Evolutionary conservation across 768 basidiomycete species (phyloP).

Genomic region (Russula abietina): DNA sequence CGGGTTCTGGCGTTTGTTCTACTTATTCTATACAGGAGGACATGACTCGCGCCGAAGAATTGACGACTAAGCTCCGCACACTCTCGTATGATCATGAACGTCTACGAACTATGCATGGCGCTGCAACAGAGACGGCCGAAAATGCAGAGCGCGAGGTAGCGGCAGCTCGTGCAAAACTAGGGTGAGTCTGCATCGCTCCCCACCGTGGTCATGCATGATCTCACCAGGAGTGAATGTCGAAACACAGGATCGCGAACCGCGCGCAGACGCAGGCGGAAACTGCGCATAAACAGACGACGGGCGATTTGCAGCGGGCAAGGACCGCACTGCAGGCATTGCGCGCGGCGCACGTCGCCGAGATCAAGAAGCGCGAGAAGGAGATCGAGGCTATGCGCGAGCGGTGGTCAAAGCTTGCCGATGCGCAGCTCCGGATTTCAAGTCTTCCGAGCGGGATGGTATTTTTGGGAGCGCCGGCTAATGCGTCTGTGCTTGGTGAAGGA

Average conservation of each 20-base stretch:
- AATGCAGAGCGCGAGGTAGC: conserved; percentile 77
- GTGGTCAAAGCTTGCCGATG: conserved; percentile 66
- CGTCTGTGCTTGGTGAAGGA: conserved; percentile 33
- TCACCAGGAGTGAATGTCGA: too few relatives aligned
- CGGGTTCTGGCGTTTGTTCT: too few relatives aligned
- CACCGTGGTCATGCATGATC: neutral
- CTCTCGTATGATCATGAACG: conserved; percentile 79
- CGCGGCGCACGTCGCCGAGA: conserved; percentile 58
- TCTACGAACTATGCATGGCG: conserved; percentile 55
- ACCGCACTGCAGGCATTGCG: conserved; percentile 63
- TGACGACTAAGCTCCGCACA: conserved; percentile 68
- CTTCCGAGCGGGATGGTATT: conserved; percentile 34
- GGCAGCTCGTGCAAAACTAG: conserved; percentile 61
- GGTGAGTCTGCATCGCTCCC: conserved; percentile 41
- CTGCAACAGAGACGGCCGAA: conserved; percentile 53
- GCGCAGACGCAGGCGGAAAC: conserved; percentile 53
- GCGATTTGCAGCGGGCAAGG: conserved; percentile 69
- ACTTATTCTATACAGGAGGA: conserved; percentile 44
- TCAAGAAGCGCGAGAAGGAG: conserved; percentile 80
- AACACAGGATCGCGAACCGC: conserved; percentile 48
- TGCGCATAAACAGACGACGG: conserved; percentile 62
- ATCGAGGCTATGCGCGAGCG: conserved; percentile 67
- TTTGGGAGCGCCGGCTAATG: conserved; percentile 47
- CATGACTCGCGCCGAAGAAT: conserved; percentile 70
- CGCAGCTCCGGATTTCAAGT: conserved; percentile 52